Evolutionary conservation across 2,329 filamentous ascomycete genomes (phyloP), one percentile per base, ranked within the genome.

Genomic region (Sclerotinia minor): DNA sequence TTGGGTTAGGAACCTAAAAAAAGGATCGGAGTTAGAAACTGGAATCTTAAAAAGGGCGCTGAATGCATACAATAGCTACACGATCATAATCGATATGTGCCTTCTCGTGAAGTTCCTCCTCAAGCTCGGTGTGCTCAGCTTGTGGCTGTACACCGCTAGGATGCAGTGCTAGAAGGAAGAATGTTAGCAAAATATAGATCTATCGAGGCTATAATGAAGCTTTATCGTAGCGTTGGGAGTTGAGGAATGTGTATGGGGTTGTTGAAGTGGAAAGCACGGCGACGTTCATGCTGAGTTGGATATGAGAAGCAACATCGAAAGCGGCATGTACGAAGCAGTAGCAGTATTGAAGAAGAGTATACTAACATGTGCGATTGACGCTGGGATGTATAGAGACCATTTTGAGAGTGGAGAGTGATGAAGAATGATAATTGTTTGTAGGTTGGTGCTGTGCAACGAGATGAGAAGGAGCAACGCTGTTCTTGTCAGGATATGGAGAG

Each of bases 51-150:
- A 45, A 54, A 52, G 21, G 68, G 29, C 21, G 41, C 35, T n/a
- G 44, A 55, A 24, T 60, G 79, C 92, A 80, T 86, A 96, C 94
- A 85, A 99, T 99, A 72, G 95, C 92, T 77, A 99, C 95, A 78
- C 93, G 91, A 82, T 98, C 92, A 80, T 98, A 99, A 86, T 99
- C 95, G 78, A 99, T 99, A 86, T 99, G 94, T 74, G 95, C 95
- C 78, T 90, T 93, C 82, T 97, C 92, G 81, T 98, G 94, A 71
- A 99, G 91, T 80, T 97, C 92, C 83, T 98, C 93, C 83, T 99
- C 93, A 73, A 99, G 89, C 80, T 98, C 95, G 57, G 95, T 98
- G 87, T 97, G 94, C 79, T 96, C 91, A 77, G 38, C 45, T 85
- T 85, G 78, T 89, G 67, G 68, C 70, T 73, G 70, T 59, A 76